phyloP scores from a whole-genome alignment of 345 rosid species.

The Citrus sp. region DNA sequence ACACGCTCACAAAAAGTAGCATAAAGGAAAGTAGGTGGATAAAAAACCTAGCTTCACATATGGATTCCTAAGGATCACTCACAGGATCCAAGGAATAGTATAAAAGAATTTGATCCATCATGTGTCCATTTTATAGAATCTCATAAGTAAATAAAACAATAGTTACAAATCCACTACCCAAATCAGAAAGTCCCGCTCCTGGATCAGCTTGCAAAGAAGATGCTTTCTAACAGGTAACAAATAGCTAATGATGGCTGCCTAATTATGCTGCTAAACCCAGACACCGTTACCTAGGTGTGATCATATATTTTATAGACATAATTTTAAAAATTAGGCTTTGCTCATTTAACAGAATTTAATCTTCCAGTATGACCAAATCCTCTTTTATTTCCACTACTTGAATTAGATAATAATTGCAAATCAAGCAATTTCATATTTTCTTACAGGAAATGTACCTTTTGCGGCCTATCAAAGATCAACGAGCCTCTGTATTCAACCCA shows the following conservation, averaged over 20 bases:
- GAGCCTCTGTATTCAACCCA: slow-evolving; percentile 98
- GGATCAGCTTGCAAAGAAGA: not conserved
- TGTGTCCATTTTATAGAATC: not conserved
- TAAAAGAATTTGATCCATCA: not conserved
- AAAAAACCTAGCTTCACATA: no score
- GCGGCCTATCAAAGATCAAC: slow-evolving; percentile 71
- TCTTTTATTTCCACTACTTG: not conserved
- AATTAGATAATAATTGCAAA: not conserved
- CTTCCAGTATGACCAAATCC: not conserved
- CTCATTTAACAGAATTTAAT: not conserved
- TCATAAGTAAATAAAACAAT: not conserved
- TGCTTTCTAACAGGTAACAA: not conserved
- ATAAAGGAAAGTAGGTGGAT: not conserved
- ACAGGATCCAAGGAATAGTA: not conserved
- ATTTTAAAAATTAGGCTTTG: no score
- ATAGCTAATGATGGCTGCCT: not conserved
- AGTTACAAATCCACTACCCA: not conserved
- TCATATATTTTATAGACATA: not conserved
- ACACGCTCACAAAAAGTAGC: not conserved
- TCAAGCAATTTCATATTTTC: not conserved
- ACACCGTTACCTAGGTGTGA: not conserved
- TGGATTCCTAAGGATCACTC: no score
- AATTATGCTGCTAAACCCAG: not conserved
- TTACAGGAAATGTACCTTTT: slow-evolving; percentile 46
- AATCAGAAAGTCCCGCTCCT: not conserved